These are phyloP conservation scores for Leccinum boreale DNA, from an alignment of 768 basidiomycete genomes.

Conservation along the genomic window DNA sequence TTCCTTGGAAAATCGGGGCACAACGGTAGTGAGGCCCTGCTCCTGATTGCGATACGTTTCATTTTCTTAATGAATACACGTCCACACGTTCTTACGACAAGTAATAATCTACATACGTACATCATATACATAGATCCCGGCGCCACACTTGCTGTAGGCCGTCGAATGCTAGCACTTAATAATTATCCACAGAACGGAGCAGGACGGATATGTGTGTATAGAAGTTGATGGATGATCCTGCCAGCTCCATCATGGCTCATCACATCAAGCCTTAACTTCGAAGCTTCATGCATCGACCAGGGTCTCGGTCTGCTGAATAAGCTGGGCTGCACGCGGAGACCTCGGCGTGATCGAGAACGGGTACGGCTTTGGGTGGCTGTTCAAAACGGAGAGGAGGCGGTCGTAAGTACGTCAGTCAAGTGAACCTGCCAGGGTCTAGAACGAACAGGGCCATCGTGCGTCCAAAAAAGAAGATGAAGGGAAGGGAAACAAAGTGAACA, in stretches of 20 bases:
- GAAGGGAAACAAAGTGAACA: background rate
- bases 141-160: background rate
- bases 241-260: background rate
- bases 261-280: background rate
- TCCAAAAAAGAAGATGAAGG: background rate
- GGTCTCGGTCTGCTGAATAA: constrained; percentile 14
- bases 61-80: background rate
- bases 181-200: background rate
- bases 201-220: background rate
- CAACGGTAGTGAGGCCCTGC: background rate
- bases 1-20: background rate
- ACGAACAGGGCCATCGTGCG: background rate
- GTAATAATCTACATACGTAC: background rate
- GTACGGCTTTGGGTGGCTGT: constrained; percentile 17
- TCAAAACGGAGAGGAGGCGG: background rate
- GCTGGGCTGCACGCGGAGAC: constrained; percentile 6
- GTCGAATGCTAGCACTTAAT: background rate
- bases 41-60: background rate
- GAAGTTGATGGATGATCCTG: background rate
- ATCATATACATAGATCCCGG: background rate
- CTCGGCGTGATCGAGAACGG: constrained; percentile 20
- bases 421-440: background rate
- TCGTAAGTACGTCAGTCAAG: background rate
- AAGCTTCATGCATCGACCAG: background rate
- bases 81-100: background rate